Percentiles rank a stretch among this genome's conserved stretches.
Conservation (phyloP, 768 basidiomycete genomes). For the Hemileccinum rubropunctum region DNA sequence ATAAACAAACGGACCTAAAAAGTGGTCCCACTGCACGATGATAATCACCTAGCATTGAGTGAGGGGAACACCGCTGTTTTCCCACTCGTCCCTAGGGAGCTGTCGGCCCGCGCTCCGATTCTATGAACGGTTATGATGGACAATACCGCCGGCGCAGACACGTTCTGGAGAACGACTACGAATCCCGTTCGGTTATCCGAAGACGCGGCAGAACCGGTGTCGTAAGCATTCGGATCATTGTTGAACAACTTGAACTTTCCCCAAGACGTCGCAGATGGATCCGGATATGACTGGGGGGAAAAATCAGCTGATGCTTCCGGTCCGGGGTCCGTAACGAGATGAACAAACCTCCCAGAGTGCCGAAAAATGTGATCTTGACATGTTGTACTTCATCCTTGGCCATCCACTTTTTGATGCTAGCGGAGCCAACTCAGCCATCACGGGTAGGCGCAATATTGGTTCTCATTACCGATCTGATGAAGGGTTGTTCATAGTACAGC, state of each 20-base stretch:
- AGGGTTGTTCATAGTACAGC: constrained; percentile 15
- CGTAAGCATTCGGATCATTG: constrained; percentile 41
- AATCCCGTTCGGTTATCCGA: neutral
- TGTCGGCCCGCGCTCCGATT: constrained; percentile 19
- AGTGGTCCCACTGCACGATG: constrained; percentile 16
- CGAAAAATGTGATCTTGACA: constrained; percentile 17
- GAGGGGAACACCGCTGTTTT: constrained; percentile 22
- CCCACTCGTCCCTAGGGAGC: constrained; percentile 17
- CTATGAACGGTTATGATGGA: no score
- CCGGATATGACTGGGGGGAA: constrained; percentile 35
- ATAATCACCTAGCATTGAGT: constrained; percentile 20
- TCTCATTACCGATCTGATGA: constrained; percentile 27
- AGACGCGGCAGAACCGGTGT: neutral
- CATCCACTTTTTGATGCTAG: constrained; percentile 24
- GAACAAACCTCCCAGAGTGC: constrained; percentile 12
- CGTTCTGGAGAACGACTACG: constrained; percentile 40
- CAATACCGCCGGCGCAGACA: constrained; percentile 53
- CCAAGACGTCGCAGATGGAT: constrained; percentile 50
- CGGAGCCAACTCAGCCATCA: neutral
- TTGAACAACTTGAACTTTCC: constrained; percentile 59
- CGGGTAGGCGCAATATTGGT: neutral
- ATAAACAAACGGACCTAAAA: constrained; percentile 29
- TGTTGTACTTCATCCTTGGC: constrained; percentile 14
- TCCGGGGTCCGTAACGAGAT: neutral
- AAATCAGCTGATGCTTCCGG: neutral